phyloP scores from a whole-genome alignment of 768 basidiomycete genomes.

The Nidula microcarpa region DNA sequence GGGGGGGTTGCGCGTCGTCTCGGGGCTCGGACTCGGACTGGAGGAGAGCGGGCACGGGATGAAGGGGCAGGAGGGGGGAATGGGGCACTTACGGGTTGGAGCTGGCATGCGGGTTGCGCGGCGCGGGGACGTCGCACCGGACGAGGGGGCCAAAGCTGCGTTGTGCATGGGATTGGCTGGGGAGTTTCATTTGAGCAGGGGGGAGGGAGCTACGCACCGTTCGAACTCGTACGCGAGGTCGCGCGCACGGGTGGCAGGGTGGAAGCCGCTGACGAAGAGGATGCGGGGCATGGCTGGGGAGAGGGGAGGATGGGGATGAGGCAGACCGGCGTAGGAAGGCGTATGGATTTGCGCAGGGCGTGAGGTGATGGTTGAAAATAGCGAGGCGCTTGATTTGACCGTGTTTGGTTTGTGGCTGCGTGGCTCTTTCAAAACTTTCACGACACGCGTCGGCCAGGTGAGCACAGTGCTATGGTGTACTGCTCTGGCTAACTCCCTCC shows the following conservation, averaged over 20 bases:
- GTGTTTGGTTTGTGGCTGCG: background rate
- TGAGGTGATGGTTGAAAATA: constrained; percentile 9
- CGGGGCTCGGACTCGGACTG: constrained; percentile 3
- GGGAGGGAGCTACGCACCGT: constrained; percentile 38
- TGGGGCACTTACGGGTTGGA: constrained; percentile 76
- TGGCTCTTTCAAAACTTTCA: background rate
- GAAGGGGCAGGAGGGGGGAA: constrained; percentile 13
- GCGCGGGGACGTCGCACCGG: constrained; percentile 88
- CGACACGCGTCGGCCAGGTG: background rate
- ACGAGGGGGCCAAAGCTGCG: constrained; percentile 76
- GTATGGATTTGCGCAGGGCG: constrained; percentile 11
- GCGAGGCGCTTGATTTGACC: constrained; percentile 14
- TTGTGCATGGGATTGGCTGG: constrained; percentile 3
- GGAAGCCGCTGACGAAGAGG: constrained; percentile 84
- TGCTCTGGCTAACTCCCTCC: background rate
- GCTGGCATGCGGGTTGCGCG: constrained; percentile 70
- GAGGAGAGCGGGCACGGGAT: constrained; percentile 12
- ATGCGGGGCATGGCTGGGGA: constrained; percentile 42
- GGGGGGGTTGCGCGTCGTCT: background rate
- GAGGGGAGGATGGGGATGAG: constrained; percentile 8
- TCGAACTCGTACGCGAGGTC: constrained; percentile 88
- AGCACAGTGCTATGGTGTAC: background rate
- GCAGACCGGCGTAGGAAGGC: constrained; percentile 8
- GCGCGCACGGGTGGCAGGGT: constrained; percentile 76
- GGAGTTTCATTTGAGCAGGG: constrained; percentile 7